Evolutionary conservation across 2,329 filamentous ascomycete species (phyloP).

Genomic region (Epichloe brachyelytri): DNA sequence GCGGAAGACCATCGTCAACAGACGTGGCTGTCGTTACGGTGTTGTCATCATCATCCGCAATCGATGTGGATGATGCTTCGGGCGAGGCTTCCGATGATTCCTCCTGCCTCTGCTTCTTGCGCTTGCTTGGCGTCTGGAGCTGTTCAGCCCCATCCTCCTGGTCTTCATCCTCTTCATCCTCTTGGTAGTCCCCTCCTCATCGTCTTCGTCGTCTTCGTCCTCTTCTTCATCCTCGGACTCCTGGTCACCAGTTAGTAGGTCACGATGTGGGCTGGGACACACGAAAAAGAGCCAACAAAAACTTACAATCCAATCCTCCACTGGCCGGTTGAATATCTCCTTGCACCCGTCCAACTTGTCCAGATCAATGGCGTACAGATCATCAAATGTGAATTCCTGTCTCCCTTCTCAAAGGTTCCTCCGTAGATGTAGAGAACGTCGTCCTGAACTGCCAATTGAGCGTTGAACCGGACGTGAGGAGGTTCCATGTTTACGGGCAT

Average conservation of each 20-base stretch:
- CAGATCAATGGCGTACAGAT: slow-evolving; percentile 86
- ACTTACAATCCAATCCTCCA: slow-evolving; percentile 67
- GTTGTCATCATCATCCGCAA: slow-evolving; percentile 34
- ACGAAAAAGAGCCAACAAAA: not conserved
- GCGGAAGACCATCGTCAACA: slow-evolving; percentile 63
- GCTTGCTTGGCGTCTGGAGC: slow-evolving; percentile 38
- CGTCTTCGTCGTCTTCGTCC: slow-evolving; percentile 26
- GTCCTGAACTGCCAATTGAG: slow-evolving; percentile 78
- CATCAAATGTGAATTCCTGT: slow-evolving; percentile 94
- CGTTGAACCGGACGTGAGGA: slow-evolving; percentile 84
- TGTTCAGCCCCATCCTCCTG: slow-evolving; percentile 29
- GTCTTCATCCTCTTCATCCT: slow-evolving; percentile 35
- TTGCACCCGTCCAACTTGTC: slow-evolving; percentile 90
- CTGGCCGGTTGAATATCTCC: slow-evolving; percentile 75
- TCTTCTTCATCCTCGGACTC: slow-evolving; percentile 44
- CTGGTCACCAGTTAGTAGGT: slow-evolving; percentile 19
- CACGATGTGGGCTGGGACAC: not conserved
- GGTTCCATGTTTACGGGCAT: slow-evolving; percentile 64
- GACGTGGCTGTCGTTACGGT: slow-evolving; percentile 35
- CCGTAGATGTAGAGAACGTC: slow-evolving; percentile 91
- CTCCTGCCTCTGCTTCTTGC: slow-evolving; percentile 42
- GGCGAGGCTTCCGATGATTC: slow-evolving; percentile 28
- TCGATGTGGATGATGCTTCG: slow-evolving; percentile 17
- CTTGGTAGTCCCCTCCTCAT: slow-evolving; percentile 46
- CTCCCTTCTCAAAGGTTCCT: slow-evolving; percentile 88